phyloP scores from a whole-genome alignment of 129 eudicot species.

The Tagetes patula region DNA sequence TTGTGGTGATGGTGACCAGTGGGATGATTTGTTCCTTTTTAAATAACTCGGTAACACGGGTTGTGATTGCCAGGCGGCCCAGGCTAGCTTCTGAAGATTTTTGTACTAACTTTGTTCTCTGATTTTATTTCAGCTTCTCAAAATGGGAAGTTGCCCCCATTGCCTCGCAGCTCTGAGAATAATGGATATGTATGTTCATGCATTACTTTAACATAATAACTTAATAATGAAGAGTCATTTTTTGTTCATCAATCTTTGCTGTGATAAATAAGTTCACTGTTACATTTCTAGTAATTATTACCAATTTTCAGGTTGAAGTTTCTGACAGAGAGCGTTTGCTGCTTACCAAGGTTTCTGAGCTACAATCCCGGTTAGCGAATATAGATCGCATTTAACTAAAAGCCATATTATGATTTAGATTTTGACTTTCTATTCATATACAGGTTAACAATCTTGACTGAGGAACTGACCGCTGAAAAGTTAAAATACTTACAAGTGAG shows the following conservation, averaged over 20 bases:
- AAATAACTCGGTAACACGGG: not conserved
- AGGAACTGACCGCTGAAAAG: constrained; percentile 81
- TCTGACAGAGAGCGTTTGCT: constrained; percentile 89
- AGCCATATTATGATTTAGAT: not conserved
- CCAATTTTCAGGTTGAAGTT: constrained; percentile 63
- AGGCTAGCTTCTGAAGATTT: not conserved
- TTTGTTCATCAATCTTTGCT: no score
- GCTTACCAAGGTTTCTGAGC: constrained; percentile 76
- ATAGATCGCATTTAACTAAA: not conserved
- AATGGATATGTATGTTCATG: constrained; percentile 74
- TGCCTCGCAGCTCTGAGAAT: constrained; percentile 74
- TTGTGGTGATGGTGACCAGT: not conserved
- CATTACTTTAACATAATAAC: constrained; percentile 16
- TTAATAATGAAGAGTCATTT: no score
- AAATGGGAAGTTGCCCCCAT: constrained; percentile 77
- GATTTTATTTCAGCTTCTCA: constrained; percentile 57
- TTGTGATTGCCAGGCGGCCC: not conserved
- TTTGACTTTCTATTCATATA: constrained; percentile 1
- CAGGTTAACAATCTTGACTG: constrained; percentile 82
- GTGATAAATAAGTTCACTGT: not conserved
- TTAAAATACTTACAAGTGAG: constrained; percentile 77
- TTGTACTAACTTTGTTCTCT: constrained; percentile 7
- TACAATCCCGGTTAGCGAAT: constrained; percentile 70
- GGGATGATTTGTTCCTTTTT: no score
- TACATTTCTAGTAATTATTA: not conserved